Conservation (phyloP, 106 monocot species). For the Xerophyta viscosa region DNA sequence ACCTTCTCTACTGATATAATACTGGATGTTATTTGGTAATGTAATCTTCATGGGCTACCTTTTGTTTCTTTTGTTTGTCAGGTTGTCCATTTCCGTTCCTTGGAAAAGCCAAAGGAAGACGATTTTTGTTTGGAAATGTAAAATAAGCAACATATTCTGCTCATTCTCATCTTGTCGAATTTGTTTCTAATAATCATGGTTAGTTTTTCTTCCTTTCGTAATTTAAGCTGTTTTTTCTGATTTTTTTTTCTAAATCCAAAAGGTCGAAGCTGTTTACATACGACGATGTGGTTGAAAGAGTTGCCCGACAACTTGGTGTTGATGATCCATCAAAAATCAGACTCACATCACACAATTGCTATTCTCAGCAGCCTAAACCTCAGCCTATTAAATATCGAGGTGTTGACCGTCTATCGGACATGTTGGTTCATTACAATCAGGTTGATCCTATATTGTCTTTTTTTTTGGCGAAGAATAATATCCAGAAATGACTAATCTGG, state of each 20-base stretch:
- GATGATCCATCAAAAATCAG: conserved; percentile 96
- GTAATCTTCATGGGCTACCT: too few species aligned
- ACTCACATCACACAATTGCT: conserved; percentile 96
- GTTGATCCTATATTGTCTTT: conserved; percentile 12
- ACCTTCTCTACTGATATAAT: too few species aligned
- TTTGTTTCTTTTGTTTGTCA: conserved; percentile 14
- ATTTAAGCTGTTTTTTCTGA: neutral
- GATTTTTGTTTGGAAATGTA: conserved; percentile 89
- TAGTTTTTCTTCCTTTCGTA: too few species aligned
- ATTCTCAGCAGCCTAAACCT: conserved; percentile 97
- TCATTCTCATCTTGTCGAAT: too few species aligned
- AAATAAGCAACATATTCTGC: too few species aligned
- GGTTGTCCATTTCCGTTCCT: conserved; percentile 89
- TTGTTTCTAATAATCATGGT: too few species aligned
- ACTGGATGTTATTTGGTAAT: too few species aligned
- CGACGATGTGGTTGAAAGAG: conserved; percentile 91
- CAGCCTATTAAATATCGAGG: conserved; percentile 95
- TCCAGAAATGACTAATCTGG: neutral
- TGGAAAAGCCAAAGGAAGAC: conserved; percentile 96
- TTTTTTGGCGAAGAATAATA: neutral
- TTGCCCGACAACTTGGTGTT: conserved; percentile 69
- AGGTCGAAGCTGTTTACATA: conserved; percentile 87
- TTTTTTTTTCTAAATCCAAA: neutral
- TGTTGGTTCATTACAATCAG: conserved; percentile 98
- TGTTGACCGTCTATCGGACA: conserved; percentile 85